Conservation (phyloP, 441 rosid species). For the Pelargonium cotyledonis region DNA sequence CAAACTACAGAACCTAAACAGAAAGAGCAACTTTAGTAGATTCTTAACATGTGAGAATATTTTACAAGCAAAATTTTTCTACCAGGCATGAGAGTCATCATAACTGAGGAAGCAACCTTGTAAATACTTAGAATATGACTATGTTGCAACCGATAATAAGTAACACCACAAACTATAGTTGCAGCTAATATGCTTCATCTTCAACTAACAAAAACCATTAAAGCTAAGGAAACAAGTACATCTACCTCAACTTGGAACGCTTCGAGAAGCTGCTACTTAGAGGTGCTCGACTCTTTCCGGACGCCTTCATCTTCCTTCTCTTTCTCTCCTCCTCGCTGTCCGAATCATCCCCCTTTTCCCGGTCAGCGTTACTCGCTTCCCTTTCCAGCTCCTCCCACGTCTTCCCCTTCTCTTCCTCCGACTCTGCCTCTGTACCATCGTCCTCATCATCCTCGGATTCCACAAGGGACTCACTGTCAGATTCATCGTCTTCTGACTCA, state of each 20-base stretch:
- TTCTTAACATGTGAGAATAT: too few relatives aligned
- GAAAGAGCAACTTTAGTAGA: too few relatives aligned
- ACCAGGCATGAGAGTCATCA: too few relatives aligned
- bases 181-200: too few relatives aligned
- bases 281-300: slow-evolving; percentile 29
- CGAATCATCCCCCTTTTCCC: slow-evolving; percentile 27
- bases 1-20: too few relatives aligned
- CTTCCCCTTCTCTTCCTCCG: slow-evolving; percentile 28
- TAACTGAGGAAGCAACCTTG: too few relatives aligned
- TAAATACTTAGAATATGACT: too few relatives aligned
- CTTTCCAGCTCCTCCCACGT: slow-evolving; percentile 29
- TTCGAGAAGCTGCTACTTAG: slow-evolving; percentile 34
- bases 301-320: slow-evolving; percentile 31
- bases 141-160: too few relatives aligned
- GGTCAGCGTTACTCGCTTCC: slow-evolving; percentile 16
- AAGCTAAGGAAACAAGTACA: too few relatives aligned
- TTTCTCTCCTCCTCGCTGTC: slow-evolving; percentile 30
- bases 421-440: slow-evolving; percentile 30
- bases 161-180: too few relatives aligned
- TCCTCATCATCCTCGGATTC: slow-evolving; percentile 35
- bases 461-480: slow-evolving; percentile 28
- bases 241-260: slow-evolving; percentile 40
- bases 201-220: too few relatives aligned
- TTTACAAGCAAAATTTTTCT: too few relatives aligned
- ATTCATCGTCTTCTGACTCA: slow-evolving; percentile 17